Percentiles rank a stretch among this genome's conserved stretches.
Conservation (phyloP, 2,329 filamentous ascomycete genomes). For the Neoascochyta sp. region DNA sequence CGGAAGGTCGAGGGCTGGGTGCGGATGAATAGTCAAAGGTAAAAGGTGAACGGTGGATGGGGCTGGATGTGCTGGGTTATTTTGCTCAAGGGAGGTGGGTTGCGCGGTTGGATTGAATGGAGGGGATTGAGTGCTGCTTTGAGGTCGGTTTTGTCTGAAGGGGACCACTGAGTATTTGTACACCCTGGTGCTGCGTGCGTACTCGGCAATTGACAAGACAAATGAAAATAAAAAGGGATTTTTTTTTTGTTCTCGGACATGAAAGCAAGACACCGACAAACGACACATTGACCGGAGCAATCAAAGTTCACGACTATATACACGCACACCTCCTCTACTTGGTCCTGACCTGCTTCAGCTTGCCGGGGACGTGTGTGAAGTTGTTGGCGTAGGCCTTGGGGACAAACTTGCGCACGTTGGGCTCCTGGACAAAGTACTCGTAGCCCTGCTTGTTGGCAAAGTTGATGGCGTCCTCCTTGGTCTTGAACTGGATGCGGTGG, state of each 20-base stretch:
- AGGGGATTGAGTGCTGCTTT: background rate
- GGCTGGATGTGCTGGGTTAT: too few species aligned
- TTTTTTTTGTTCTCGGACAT: too few species aligned
- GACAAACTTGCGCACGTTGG: constrained; percentile 77
- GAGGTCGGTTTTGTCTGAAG: too few species aligned
- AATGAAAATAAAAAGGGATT: background rate
- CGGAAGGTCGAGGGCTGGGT: too few species aligned
- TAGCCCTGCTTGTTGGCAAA: constrained; percentile 99
- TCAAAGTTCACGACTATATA: too few species aligned
- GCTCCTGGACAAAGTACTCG: constrained; percentile 98
- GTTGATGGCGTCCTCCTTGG: constrained; percentile 87
- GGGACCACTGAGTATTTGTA: too few species aligned
- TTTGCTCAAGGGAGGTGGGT: too few species aligned
- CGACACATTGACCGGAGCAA: too few species aligned
- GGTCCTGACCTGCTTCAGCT: constrained; percentile 76
- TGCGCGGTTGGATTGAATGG: background rate
- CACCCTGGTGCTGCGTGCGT: too few species aligned
- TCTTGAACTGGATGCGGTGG: constrained; percentile 83
- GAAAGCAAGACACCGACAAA: background rate
- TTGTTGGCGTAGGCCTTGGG: constrained; percentile 98
- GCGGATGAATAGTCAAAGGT: too few species aligned
- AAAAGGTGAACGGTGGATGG: too few species aligned
- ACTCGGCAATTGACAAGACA: too few species aligned
- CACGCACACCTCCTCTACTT: constrained; percentile 73
- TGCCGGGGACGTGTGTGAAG: constrained; percentile 79